Conservation (phyloP, 305 asterid species). For the Galium porrigens region DNA sequence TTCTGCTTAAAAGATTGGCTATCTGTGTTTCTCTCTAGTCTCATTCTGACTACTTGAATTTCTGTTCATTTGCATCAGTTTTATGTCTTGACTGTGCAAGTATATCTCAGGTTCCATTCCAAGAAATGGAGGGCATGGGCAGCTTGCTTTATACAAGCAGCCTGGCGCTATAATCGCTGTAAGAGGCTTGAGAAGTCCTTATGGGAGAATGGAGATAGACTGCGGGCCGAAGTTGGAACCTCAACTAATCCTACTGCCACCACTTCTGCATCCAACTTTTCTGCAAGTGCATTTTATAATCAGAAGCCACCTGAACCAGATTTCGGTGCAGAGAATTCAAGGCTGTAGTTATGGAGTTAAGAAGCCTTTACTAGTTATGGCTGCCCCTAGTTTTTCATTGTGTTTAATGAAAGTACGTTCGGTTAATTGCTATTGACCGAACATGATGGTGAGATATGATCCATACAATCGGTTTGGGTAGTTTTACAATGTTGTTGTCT, state of each 20-base stretch:
- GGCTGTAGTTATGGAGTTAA: not conserved
- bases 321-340: conserved; percentile 19
- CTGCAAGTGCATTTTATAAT: conserved; percentile 29
- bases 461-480: too few relatives aligned
- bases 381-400: too few relatives aligned
- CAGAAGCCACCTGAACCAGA: conserved; percentile 69
- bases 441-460: too few relatives aligned
- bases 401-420: too few relatives aligned
- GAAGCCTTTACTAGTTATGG: not conserved
- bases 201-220: conserved; percentile 26
- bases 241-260: conserved; percentile 27
- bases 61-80: not conserved
- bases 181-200: conserved; percentile 19
- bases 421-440: too few relatives aligned
- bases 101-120: conserved; percentile 29
- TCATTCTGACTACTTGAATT: too few relatives aligned
- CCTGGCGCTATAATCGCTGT: conserved; percentile 39
- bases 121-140: conserved; percentile 54
- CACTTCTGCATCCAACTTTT: conserved; percentile 38
- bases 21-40: too few relatives aligned
- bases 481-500: not conserved
- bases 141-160: conserved; percentile 44
- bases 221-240: conserved; percentile 7
- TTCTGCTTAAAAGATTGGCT: too few relatives aligned
- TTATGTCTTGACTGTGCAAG: not conserved